Conservation (phyloP, 106 monocot genomes). For the Acanthochlamys bracteata region DNA sequence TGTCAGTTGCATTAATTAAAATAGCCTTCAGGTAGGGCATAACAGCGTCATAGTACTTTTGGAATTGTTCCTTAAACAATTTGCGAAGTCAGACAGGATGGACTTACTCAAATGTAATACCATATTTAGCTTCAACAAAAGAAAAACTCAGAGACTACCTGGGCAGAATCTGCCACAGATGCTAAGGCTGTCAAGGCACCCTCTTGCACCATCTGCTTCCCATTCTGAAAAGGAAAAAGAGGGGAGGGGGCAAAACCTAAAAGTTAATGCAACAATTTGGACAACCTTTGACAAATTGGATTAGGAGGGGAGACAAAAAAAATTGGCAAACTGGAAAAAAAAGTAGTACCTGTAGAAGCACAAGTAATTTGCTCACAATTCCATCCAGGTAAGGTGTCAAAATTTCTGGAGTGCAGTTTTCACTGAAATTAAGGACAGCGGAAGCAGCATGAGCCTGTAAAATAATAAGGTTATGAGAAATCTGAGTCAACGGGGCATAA, state of each 20-base stretch:
- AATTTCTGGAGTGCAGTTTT: conserved; percentile 90
- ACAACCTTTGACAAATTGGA: too few relatives aligned
- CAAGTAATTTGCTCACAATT: conserved; percentile 86
- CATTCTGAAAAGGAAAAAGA: conserved; percentile 36
- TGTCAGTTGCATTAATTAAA: conserved; percentile 92
- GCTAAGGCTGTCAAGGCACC: conserved; percentile 92
- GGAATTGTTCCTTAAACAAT: conserved; percentile 72
- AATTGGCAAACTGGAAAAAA: not conserved
- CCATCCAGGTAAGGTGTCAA: conserved; percentile 92
- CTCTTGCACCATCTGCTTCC: conserved; percentile 96
- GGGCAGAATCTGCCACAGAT: conserved; percentile 96
- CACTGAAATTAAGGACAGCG: conserved; percentile 92
- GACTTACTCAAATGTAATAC: not conserved
- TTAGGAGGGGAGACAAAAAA: too few relatives aligned
- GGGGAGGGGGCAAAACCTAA: too few relatives aligned
- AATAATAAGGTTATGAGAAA: not conserved
- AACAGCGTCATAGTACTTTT: conserved; percentile 95
- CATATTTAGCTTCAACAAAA: conserved; percentile 4
- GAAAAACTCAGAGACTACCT: conserved; percentile 32
- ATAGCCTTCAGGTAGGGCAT: conserved; percentile 91
- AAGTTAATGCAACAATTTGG: too few relatives aligned
- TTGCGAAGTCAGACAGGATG: conserved; percentile 1
- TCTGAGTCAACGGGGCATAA: too few relatives aligned
- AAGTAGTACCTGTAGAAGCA: conserved; percentile 61
- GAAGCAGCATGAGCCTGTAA: conserved; percentile 93